Percentiles rank a stretch among this genome's conserved stretches.
Evolutionary conservation across 164 flowering plant species (phyloP).

Genomic region (Platanus orientalis): DNA sequence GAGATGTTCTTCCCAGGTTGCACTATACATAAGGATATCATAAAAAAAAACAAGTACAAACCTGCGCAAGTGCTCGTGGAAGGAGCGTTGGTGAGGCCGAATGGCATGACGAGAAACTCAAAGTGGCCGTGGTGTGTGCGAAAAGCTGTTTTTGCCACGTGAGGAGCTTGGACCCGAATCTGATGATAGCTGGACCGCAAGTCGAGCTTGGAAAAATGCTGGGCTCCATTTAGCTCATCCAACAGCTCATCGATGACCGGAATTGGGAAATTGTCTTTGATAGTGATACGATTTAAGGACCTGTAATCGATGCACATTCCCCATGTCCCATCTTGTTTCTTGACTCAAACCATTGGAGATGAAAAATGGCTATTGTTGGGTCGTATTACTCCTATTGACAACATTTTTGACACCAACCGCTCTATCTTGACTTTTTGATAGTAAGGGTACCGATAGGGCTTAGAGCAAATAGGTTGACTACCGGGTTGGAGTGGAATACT

Average conservation of each 20-base stretch:
- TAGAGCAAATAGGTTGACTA: background rate
- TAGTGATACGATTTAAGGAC: background rate
- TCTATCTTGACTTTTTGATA: background rate
- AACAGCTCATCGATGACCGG: background rate
- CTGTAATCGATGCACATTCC: background rate
- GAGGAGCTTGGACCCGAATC: background rate
- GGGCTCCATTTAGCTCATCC: background rate
- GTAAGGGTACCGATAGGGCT: background rate
- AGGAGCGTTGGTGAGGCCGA: background rate
- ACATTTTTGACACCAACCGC: background rate
- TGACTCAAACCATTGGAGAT: background rate
- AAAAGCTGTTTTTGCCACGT: background rate
- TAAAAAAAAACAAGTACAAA: too few relatives aligned
- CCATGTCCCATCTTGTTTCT: constrained; percentile 3
- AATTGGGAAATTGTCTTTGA: background rate
- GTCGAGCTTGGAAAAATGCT: background rate
- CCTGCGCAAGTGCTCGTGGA: too few relatives aligned
- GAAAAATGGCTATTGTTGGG: background rate
- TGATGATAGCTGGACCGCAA: background rate
- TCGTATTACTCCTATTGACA: background rate
- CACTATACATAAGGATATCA: too few relatives aligned
- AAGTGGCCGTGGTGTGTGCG: background rate
- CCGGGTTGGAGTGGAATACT: background rate
- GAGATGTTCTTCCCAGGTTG: too few relatives aligned
- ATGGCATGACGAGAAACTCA: background rate